Evolutionary conservation across 257 asterid genomes (phyloP).

Genomic region (Knoxia roxburghii): DNA sequence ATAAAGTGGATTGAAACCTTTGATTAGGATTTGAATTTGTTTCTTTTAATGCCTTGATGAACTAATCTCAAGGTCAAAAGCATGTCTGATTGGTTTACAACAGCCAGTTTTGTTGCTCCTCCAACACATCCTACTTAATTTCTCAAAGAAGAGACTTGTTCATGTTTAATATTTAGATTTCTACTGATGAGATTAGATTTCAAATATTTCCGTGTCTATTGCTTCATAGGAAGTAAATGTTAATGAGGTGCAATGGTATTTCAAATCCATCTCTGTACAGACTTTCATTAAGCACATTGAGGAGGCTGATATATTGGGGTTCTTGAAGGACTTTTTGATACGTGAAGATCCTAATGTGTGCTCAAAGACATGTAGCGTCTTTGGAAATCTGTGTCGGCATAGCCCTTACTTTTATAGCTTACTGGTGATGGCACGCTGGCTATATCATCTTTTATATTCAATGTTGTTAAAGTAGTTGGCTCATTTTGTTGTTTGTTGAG

Average conservation of each 20-base stretch:
- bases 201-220: neutral
- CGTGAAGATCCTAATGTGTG: conserved; percentile 90
- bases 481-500: no score
- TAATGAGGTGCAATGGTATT: neutral
- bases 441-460: neutral
- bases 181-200: no score
- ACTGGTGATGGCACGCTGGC: conserved; percentile 53
- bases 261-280: conserved; percentile 37
- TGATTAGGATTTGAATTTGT: neutral
- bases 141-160: no score
- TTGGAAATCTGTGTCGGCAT: conserved; percentile 99
- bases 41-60: neutral
- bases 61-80: conserved; percentile 6
- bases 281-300: conserved; percentile 58
- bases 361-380: conserved; percentile 85
- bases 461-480: no score
- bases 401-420: conserved; percentile 76
- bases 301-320: conserved; percentile 72
- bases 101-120: no score
- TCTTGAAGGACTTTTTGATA: conserved; percentile 62
- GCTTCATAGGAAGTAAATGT: neutral
- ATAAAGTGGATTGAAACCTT: neutral
- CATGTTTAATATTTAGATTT: neutral
- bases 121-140: no score
- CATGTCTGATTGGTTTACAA: no score